Evolutionary conservation across 106 monocot species (phyloP).

Genomic region (Dendrobium huoshanense): DNA sequence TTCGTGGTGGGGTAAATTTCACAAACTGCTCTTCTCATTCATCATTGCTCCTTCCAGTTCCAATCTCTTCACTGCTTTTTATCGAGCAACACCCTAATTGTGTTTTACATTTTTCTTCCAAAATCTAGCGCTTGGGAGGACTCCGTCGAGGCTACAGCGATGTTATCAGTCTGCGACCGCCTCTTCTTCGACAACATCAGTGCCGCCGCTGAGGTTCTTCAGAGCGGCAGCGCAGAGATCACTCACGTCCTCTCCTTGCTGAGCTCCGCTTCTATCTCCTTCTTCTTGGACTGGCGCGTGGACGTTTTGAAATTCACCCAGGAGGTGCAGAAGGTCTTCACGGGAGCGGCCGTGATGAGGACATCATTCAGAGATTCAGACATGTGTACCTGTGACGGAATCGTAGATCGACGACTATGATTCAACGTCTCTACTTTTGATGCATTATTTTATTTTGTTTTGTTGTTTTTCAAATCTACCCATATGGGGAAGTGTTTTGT

Average conservation of each 20-base stretch:
- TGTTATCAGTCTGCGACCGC: constrained; percentile 36
- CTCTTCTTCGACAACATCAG: constrained; percentile 69
- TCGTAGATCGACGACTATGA: no score
- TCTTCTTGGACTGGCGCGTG: constrained; percentile 71
- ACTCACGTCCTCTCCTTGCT: constrained; percentile 73
- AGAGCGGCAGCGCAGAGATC: constrained; percentile 22
- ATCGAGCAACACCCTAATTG: background rate
- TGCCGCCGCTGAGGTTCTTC: constrained; percentile 53
- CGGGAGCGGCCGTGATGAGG: constrained; percentile 22
- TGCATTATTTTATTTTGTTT: no score
- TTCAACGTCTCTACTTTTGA: no score
- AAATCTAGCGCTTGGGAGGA: background rate
- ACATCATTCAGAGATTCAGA: no score
- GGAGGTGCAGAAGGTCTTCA: constrained; percentile 56
- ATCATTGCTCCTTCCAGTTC: no score
- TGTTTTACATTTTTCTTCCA: background rate
- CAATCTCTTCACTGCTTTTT: background rate
- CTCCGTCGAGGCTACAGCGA: background rate
- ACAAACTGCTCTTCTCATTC: no score
- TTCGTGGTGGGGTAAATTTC: no score
- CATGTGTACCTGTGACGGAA: no score
- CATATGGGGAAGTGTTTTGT: no score
- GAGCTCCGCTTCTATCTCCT: constrained; percentile 74
- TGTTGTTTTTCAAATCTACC: no score
- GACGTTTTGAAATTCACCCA: constrained; percentile 48